Percentiles rank a stretch among this genome's conserved stretches.
phyloP scores from a whole-genome alignment of 345 rosid genomes.

The Citrus trifoliata region DNA sequence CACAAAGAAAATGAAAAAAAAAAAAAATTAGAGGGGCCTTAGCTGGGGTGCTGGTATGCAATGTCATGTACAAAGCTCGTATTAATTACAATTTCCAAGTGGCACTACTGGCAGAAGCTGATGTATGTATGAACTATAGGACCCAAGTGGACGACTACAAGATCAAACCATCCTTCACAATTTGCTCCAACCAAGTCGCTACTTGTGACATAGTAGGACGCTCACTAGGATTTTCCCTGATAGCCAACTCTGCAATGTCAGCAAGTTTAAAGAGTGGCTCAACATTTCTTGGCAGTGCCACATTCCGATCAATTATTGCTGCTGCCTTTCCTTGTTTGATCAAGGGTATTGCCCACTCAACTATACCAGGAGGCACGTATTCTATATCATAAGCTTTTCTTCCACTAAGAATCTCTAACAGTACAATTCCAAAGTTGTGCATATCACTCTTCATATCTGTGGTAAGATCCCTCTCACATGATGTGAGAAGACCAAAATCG shows the following conservation, averaged over 20 bases:
- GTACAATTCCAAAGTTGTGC: constrained; percentile 60
- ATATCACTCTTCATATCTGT: constrained; percentile 62
- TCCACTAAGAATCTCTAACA: constrained; percentile 85
- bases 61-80: constrained; percentile 36
- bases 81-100: constrained; percentile 43
- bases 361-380: constrained; percentile 50
- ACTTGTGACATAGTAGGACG: constrained; percentile 69
- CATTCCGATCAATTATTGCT: constrained; percentile 54
- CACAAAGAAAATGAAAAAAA: not conserved
- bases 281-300: constrained; percentile 68
- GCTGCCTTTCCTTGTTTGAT: constrained; percentile 67
- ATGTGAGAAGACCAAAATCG: constrained; percentile 70
- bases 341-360: constrained; percentile 73
- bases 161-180: constrained; percentile 61
- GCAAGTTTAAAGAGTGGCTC: constrained; percentile 86
- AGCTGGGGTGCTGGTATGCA: not conserved
- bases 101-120: constrained; percentile 16
- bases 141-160: constrained; percentile 31
- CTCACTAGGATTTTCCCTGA: constrained; percentile 60
- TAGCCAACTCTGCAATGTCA: constrained; percentile 68
- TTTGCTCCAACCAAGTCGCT: constrained; percentile 60
- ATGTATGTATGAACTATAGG: constrained; percentile 4
- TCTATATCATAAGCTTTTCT: constrained; percentile 78
- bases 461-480: constrained; percentile 45
- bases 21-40: not conserved